A percentile compares a stretch with the other conserved stretches of the same genome.
phyloP scores from a whole-genome alignment of 352 stramenopile genomes.

The Pythium sp. region DNA sequence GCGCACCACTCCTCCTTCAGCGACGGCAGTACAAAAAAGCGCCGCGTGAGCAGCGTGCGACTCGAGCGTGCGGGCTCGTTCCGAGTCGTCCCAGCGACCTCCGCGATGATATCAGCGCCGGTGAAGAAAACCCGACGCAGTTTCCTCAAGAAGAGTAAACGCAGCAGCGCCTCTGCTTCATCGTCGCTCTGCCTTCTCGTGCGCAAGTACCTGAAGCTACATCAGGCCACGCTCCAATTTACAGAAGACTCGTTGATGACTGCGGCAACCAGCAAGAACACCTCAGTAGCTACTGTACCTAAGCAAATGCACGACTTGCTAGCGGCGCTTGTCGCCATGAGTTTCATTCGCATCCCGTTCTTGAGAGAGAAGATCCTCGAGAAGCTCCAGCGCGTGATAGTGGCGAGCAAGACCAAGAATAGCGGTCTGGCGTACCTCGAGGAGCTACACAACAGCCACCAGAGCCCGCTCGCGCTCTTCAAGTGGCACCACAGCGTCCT shows the following conservation, averaged over 20 bases:
- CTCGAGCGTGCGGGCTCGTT: constrained; percentile 15
- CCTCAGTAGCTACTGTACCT: not conserved
- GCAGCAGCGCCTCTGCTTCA: constrained; percentile 22
- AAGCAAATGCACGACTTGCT: constrained; percentile 31
- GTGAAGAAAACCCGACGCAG: constrained; percentile 17
- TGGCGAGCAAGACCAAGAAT: constrained; percentile 5
- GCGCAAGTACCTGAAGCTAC: constrained; percentile 56
- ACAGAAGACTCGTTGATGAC: constrained; percentile 31
- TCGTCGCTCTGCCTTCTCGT: constrained; percentile 44
- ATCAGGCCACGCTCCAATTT: constrained; percentile 61
- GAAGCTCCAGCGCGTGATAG: constrained; percentile 33
- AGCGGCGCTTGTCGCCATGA: constrained; percentile 35
- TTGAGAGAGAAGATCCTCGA: constrained; percentile 52
- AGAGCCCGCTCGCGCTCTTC: constrained; percentile 45
- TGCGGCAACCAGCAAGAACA: constrained; percentile 10
- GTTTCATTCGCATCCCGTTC: constrained; percentile 55
- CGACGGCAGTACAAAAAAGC: constrained; percentile 20
- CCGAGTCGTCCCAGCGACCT: constrained; percentile 12
- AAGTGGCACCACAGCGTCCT: constrained; percentile 51
- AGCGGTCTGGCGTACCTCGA: not conserved
- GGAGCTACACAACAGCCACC: constrained; percentile 19
- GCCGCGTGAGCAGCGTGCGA: constrained; percentile 16
- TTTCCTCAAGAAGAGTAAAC: constrained; percentile 21
- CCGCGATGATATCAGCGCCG: constrained; percentile 7
- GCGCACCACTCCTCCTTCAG: constrained; percentile 23